Evolutionary conservation across 2,329 filamentous ascomycete genomes (phyloP).

Genomic region (Calonectria leucothoes): DNA sequence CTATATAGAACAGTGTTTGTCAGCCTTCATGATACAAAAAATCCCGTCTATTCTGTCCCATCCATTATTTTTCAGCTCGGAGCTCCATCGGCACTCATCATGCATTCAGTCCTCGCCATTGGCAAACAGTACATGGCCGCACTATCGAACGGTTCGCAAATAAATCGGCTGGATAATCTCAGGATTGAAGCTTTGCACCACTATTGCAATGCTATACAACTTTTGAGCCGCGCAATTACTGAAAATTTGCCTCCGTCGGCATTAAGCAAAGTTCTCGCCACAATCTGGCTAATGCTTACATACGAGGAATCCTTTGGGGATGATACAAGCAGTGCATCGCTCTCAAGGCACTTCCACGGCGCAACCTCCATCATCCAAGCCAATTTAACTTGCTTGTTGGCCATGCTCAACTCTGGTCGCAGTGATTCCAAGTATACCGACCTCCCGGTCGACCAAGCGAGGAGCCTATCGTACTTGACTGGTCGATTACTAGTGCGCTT

Average conservation of each 20-base stretch:
- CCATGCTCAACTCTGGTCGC: not conserved
- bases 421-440: not conserved
- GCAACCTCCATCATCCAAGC: not conserved
- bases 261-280: not conserved
- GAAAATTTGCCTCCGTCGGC: not conserved
- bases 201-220: not conserved
- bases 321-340: not conserved
- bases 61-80: not conserved
- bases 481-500: not conserved
- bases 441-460: not conserved
- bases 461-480: not conserved
- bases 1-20: not conserved
- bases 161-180: not conserved
- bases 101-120: not conserved
- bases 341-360: not conserved
- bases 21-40: constrained; percentile 8
- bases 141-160: not conserved
- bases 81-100: not conserved
- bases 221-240: not conserved
- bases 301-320: constrained; percentile 7
- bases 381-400: not conserved
- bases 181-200: not conserved
- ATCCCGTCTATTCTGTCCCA: not conserved
- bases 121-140: not conserved
- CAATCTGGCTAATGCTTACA: not conserved